Evolutionary conservation across 129 eudicot genomes (phyloP), one percentile per base, ranked within the genome.

Genomic region (Sambucus nigra): DNA sequence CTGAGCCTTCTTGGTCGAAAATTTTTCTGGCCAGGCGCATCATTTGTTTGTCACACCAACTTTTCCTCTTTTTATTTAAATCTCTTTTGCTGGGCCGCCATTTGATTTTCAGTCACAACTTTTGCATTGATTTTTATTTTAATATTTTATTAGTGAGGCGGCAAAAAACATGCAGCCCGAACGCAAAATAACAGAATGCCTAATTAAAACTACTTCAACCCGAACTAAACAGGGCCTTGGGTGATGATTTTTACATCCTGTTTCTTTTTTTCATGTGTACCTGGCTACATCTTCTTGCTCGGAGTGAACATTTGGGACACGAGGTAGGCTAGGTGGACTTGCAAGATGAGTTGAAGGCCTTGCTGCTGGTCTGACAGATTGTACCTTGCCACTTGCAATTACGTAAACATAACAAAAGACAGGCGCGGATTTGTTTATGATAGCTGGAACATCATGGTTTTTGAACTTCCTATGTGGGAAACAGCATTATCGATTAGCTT

Each of bases 381-480:
- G 62, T 55, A 72, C 24, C 64, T 59, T 79, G 24, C 73, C 73
- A 38, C 62, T 75, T 27, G 68, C 53, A 69, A 83, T 54, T 22
- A 83, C 71, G 29, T 71, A 76, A 23, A 83, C 94, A 0, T 83
- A 71, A 54, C 94, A 83, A 58, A 79, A 83, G n/a, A 72, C 83
- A 0, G 86, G 94, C 18, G 73, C 83, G 25, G 60, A 31, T 57
- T 72, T 76, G 42, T 52, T 52, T 18, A 74, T 27, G 20, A 32
- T 3, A 23, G 70, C 63, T 38, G 80, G 74, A 45, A 76, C 67
- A 69, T 81, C 88, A 18, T 25, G 38, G 24, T 42, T 61, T 68
- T 70, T 52, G 41, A 67, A 72, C 33, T 64, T 57, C 66, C 81
- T 74, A 70, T 52, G 58, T 12, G 42, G 14, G 21, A 35, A 16